These are phyloP conservation scores for Magnolia officinalis DNA, from an alignment of 164 flowering plant genomes.

Conservation along the genomic window DNA sequence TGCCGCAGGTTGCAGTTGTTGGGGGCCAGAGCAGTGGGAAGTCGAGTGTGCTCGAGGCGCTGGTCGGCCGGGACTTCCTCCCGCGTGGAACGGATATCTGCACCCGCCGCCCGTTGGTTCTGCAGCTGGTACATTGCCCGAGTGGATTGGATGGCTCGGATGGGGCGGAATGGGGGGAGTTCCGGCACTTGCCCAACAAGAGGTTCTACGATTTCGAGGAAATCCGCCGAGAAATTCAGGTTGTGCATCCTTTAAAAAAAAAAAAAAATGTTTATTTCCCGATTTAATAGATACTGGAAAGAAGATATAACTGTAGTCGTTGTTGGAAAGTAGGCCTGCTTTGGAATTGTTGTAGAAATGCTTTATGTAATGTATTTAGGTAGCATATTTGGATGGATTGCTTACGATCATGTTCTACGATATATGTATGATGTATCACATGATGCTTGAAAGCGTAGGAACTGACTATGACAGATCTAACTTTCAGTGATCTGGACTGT, in stretches of 20 bases:
- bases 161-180: conserved; percentile 90
- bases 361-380: no score
- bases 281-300: not conserved
- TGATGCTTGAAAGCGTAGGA: not conserved
- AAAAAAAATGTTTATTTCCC: not conserved
- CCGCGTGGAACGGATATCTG: conserved; percentile 88
- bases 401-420: no score
- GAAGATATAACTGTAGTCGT: no score
- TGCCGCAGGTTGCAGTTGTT: conserved; percentile 94
- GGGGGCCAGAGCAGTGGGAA: conserved; percentile 98
- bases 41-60: conserved; percentile 85
- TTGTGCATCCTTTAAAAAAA: conserved; percentile 12
- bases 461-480: no score
- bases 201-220: conserved; percentile 64
- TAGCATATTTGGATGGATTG: no score
- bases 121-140: conserved; percentile 70
- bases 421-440: no score
- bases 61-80: conserved; percentile 90
- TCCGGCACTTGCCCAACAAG: conserved; percentile 67
- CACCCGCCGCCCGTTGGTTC: conserved; percentile 83
- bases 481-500: no score
- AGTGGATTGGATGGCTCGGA: conserved; percentile 35
- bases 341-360: no score
- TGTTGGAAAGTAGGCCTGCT: no score
- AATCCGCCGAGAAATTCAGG: conserved; percentile 88